Evolutionary conservation across 116 monocot genomes (phyloP), one percentile per base, ranked within the genome.

Genomic region (Dioscorea cayenensis): DNA sequence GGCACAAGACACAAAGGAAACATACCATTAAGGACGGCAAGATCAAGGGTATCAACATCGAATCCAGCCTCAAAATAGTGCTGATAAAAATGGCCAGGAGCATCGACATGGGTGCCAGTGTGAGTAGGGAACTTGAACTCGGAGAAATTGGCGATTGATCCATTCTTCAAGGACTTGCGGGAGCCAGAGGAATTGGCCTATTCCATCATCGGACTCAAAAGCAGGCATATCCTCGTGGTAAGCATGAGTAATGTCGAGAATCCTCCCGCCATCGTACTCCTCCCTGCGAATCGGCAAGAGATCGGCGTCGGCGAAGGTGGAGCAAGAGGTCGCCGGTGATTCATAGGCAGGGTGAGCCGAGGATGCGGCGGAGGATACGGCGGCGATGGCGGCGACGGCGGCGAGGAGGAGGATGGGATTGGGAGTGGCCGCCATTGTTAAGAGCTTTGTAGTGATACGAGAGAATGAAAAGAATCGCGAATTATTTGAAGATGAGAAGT

Each of bases 41-140:
- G 93, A 68, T 93, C 97, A 65, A 97, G 90, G 7, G 88, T 81
- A 68, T 97, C 97, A 28, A 93, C 80, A 28, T 97, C 97, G 72
- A 88, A 92, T 1, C 97, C 97, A 9, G 93, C 90, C 65, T 90
- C 90, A 70, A 83, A 97, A 69, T 97, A 97, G 51, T 89, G 82
- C 65, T 93, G 84, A 77, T 84, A 88, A 62, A 93, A 75, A 66
- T 97, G 93, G 8, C 93, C 93, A 6, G 97, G 97, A 21, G 97
- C 86, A 59, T 97, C 97, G 60, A 97, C 93, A 72, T 97, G 97
- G 64, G 97, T 93, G 36, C 97, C 97, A 16, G 81, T 75, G 81
- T 97, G 94, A 17, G 82, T 27, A 3, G 75, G 66, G 27, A 97
- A 22, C 83, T 83, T 88, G 84, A 97, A 70, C 73, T 80, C 86